Evolutionary conservation across 768 basidiomycete species (phyloP), one percentile per base, ranked within the genome.

Genomic region (Agrocybe pediades): DNA sequence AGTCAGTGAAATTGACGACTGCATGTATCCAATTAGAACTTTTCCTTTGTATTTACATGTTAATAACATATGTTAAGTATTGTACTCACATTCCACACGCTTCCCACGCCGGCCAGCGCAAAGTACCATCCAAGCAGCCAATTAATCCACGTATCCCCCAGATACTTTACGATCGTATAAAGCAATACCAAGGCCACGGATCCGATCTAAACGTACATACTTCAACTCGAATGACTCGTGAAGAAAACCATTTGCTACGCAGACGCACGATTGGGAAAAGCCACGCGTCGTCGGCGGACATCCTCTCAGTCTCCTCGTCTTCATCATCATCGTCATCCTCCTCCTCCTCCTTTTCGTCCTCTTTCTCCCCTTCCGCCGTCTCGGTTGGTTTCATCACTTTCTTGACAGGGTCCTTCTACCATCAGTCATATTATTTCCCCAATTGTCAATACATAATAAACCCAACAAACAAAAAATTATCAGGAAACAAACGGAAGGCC

Each of bases 111-210:
- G 4, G 79, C 78, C 23, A 89, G 26, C 20, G 86, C 78, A 58
- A 90, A 90, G 61, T 90, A 92, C 83, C 81, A 85, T 5, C 80
- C 86, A 20, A 96, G 73, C 5, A 94, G 59, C 78, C 80, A 81
- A 69, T 95, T 95, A 52, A 96, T 83, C 87, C 90, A 91, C 53
- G 85, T 84, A 60, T 81, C 83, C 26, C 92, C 91, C 48, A 89
- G 70, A 66, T 86, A 92, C 62, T 84, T 87, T 51, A 96, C 77
- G 23, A 89, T 68, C 50, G 80, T 56, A 62, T 88, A 95, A 56
- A 94, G 66, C 4, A 85, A 82, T 58, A 90, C 72, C 25, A 96
- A 74, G 26, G 79, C 79, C 6, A 74, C 75, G 1, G 90, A 92
- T 4, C 90, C 92, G 54, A 88, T 71, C 88, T 90, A 58, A 30